Base-by-base conservation (phyloP, 1,284 basidiomycete species). In the Cryptococcus hybrid region DNA sequence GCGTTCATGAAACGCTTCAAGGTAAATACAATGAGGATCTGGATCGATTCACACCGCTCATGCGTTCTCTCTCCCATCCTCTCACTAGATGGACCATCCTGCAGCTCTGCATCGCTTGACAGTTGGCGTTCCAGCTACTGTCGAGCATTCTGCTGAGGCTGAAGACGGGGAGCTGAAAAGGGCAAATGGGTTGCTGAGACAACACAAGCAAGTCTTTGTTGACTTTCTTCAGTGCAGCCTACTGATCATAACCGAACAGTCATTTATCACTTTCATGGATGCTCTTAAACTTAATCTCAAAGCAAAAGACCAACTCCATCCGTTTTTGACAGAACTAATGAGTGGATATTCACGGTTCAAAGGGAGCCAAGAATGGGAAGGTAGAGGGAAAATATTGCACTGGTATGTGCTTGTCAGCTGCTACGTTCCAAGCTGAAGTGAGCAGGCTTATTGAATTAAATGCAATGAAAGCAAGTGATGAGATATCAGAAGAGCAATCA, bases 181-280 rank as follows among this genome's bases (percentile, higher is more conserved):
- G 90, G 90, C 36, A 95, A 97, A 78, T 92, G 90, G 87, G 92
- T 99, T n/a, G 95, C 95, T 4, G 93, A 98, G 77, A 97, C 94
- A 3, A 99, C 96, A 0, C 92, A 96, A 82, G 92, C 89, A 56
- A 60, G 81, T 76, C 55, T 15, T 3, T 9, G 18, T 3, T 48
- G 11, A 4, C n/a, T 40, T 15, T 9, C 35, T 35, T 37, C 13
- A 43, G 18, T 40, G 8, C 34, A 7, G 11, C n/a, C 15, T 8
- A 11, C 7, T 38, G 5, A 18, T 13, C 11, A 42, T 24, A 15
- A 3, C 43, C 30, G 15, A 9, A 36, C 59, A 95, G 90, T 89
- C 86, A 71, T 99, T 98, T 67, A 99, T 99, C 69, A 98, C 95
- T 0, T 94, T 99, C 66, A 97, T 98, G 91, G 95, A 99, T 69